Base-by-base conservation (phyloP, 2,329 filamentous ascomycete genomes). In the Verticillium zaregamsianum region DNA sequence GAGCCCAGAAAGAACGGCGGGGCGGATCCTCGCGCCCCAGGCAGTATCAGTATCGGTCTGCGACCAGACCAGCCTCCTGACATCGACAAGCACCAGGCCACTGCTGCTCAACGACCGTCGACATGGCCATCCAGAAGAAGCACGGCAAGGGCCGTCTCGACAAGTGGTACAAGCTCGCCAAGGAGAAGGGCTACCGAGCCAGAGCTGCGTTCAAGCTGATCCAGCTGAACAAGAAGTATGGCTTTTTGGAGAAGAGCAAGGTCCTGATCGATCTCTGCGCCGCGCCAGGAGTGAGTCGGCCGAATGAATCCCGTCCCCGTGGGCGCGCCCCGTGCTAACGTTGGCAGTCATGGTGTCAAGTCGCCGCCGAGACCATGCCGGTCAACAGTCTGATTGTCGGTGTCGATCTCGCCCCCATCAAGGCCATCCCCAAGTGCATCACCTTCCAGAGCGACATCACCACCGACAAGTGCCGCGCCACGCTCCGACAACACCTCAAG, bases 171-270 rank as follows among this genome's bases (percentile, higher is more conserved):
- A 94, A 93, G 75, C 88, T 98, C 71, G 95, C 95, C 65, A 99
- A 99, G 78, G 95, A 99, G 76, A 98, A 97, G 78, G 95, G 95
- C 65, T 99, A 97, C 74, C 86, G 95, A 71, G 94, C 95, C 65
- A 87, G 95, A 84, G 93, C 95, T 69, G 93, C 95, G 61, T 98
- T 98, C 85, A 99, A 99, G 80, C 80, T 99, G 69, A 94, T 99
- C 68, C 94, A 99, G 76, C 82, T 99, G 70, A 99, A 99, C 81
- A 97, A 98, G 80, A 98, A 97, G 76, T 99, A 96, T 90, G 91
- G 92, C 68, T 99, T 99, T 77, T 82, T 99, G 69, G 93, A 98
- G 77, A 94, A 96, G 82, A 96, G 92, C 78, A 96, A 92, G 81
- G 95, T 98, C 70, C 82, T 97, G 64, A 83, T 99, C 74, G 96